phyloP scores from a whole-genome alignment of 176 grass and related monocot genomes.

The Bothriochloa decipiens region DNA sequence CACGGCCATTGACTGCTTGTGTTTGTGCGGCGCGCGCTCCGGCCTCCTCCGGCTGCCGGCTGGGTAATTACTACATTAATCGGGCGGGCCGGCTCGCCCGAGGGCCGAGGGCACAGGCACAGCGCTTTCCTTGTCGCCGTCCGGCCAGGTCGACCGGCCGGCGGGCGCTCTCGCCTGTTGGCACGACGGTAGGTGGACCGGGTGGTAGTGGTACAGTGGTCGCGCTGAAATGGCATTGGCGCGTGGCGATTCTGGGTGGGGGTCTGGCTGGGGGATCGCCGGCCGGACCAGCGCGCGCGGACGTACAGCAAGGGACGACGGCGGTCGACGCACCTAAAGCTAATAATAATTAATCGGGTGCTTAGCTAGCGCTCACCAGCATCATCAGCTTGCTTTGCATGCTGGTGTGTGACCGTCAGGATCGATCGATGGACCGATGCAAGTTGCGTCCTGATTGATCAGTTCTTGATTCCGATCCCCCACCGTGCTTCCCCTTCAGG shows the following conservation, averaged over 20 bases:
- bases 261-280: not conserved
- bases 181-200: not conserved
- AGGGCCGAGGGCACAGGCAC: no score
- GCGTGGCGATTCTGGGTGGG: not conserved
- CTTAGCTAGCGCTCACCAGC: conserved; percentile 46
- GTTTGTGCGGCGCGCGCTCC: not conserved
- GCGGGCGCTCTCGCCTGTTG: not conserved
- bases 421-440: not conserved
- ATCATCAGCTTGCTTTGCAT: not conserved
- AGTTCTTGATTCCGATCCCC: not conserved
- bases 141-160: not conserved
- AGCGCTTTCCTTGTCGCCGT: not conserved
- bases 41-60: not conserved
- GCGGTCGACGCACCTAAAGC: not conserved
- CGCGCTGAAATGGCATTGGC: conserved; percentile 1
- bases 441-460: not conserved
- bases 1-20: no score
- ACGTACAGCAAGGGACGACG: not conserved
- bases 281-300: not conserved
- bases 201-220: conserved; percentile 8
- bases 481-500: no score
- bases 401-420: not conserved
- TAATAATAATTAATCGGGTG: not conserved
- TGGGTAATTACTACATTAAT: not conserved
- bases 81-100: not conserved